Evolutionary conservation across 2,329 filamentous ascomycete genomes (phyloP), one percentile per base, ranked within the genome.

Genomic region (Colletotrichum lindemuthianum): DNA sequence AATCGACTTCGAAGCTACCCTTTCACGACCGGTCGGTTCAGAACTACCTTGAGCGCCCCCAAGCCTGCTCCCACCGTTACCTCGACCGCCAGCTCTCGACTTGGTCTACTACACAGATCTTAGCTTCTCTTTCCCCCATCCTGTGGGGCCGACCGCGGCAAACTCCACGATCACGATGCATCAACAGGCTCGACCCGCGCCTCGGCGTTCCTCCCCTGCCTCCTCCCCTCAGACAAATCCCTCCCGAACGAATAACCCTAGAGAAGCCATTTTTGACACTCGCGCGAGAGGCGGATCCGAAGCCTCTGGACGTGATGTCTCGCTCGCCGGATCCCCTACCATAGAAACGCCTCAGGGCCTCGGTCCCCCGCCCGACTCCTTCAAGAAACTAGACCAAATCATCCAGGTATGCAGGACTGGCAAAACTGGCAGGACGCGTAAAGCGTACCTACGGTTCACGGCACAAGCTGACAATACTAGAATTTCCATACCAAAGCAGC

Each of bases 401-500:
- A 90, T 97, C 72, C 92, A 96, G 86, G 93, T 96, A 71, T 56
- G 74, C 44, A 16, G 12, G 33, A 15, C 2, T 4, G 51, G 74
- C 44, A 16, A 8, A 33, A 15, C 2, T 4, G 51, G 53, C 15
- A 32, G 24, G n/a, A 32, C 24, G 12, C 10, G 15, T 33, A 24
- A n/a, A 39, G 33, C 34, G 33, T 8, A n/a, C 43, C 39, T 24
- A 24, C 24, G 6, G 39, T 39, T 34, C 15, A 24, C 45, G 1
- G 15, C 12, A 2, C 10, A 44, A 9, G 33, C 67, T 65, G 55
- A 66, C 33, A 13, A 8, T 15, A n/a, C 15, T 72, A 97, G 93
- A 97, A 97, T 75, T 96, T 97, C 78, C 92, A 94, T 76, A 89
- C 88, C 70, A 98, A 97, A 81, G 90, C 92, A 40, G 92, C 93